Base-by-base conservation (phyloP, 345 rosid species). In the Nasturtium officinale region DNA sequence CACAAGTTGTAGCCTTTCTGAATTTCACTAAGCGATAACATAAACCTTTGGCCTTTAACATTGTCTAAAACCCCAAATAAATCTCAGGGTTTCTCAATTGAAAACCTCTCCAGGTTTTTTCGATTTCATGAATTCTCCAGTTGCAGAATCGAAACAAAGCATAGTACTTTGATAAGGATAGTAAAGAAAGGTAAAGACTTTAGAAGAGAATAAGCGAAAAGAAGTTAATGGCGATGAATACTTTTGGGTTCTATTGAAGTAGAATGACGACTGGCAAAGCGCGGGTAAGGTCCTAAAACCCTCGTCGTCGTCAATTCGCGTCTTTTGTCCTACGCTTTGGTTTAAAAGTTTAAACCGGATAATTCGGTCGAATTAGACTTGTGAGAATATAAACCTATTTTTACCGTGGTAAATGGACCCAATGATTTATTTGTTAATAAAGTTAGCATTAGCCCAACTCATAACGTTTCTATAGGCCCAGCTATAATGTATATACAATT, bases 1-100 rank as follows among this genome's bases (percentile, higher is more conserved):
- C 73, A 32, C 80, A 81, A 28, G 80, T 76, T 0, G 83, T 62
- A 42, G 79, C 72, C 58, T 73, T 80, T 67, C 84, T 74, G 18
- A 77, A 52, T 45, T 77, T 79, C 35, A 80, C 76, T 48, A 78
- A 69, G 33, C 38, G 61, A 58, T 35, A 72, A 38, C 48, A 52
- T 3, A 73, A 80, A 73, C 42, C 4, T 43, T 60, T 71, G 25
- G 61, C 77, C 48, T 53, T 63, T 20, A 79, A 51, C 86, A 83
- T 83, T 20, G 1, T 67, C 61, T 65, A 20, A 32, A 46, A 65
- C 48, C 26, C 67, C 20, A 29, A 73, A 2, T 23, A 23, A 71
- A 38, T n/a, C 46, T 53, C 32, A 45, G 26, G 57, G 71, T 26
- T 43, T 54, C 33, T 20, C 29, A 73, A 47, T 18, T 33, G 60